Conservation (phyloP, 108 stramenopile genomes). For the Hondaea fermentalgiana region DNA sequence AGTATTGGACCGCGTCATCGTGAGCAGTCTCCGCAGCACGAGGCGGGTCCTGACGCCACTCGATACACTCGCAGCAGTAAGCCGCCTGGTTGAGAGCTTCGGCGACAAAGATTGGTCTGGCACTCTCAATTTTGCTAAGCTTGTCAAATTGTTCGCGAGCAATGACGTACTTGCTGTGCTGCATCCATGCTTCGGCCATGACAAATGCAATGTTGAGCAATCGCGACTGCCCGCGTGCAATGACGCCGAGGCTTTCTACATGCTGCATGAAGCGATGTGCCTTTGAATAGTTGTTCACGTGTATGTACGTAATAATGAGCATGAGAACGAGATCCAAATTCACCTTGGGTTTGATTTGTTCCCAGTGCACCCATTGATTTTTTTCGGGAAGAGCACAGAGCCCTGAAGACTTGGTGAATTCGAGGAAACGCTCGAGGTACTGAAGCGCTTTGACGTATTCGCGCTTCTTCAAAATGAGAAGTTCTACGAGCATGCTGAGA, state of each 20-base stretch:
- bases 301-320: neutral
- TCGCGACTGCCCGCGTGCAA: neutral
- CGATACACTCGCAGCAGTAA: neutral
- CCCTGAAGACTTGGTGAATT: neutral
- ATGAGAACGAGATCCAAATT: neutral
- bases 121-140: neutral
- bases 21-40: neutral
- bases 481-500: neutral
- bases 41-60: neutral
- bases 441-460: neutral
- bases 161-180: neutral
- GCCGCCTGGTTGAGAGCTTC: neutral
- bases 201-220: neutral
- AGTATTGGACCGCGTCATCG: neutral
- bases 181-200: neutral
- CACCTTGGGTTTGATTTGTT: neutral
- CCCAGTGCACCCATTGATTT: constrained; percentile 1
- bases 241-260: neutral
- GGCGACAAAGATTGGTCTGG: neutral
- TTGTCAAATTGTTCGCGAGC: neutral
- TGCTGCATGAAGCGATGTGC: neutral
- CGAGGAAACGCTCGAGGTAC: neutral
- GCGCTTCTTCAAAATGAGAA: neutral
- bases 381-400: neutral
- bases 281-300: neutral